Evolutionary conservation across 139 green algal species (phyloP).

Genomic region (Chlamydomonas asymmetrica): DNA sequence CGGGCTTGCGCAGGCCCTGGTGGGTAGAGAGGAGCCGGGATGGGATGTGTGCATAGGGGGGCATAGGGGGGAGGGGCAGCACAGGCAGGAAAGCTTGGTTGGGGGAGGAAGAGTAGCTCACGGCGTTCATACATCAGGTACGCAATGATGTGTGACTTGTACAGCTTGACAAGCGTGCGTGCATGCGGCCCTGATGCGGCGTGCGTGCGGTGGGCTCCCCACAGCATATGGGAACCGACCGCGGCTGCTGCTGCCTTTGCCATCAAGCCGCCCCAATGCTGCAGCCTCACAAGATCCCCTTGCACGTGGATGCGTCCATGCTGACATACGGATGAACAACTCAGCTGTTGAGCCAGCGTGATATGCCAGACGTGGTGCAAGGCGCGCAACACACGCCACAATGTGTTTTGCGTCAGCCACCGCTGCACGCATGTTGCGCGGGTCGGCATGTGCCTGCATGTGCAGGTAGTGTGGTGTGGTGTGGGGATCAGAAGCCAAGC

Average conservation of each 20-base stretch:
- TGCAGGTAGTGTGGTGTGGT: background rate
- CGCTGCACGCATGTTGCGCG: background rate
- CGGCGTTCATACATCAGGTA: no score
- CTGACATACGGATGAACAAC: no score
- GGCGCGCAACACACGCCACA: background rate
- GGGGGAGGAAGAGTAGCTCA: no score
- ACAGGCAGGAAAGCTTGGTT: background rate
- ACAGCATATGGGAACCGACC: no score
- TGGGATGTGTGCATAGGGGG: background rate
- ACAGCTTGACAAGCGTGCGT: background rate
- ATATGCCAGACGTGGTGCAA: background rate
- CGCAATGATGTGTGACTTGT: background rate
- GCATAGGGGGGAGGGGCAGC: background rate
- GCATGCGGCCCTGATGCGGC: background rate
- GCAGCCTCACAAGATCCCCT: no score
- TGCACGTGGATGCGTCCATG: no score
- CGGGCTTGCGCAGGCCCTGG: conserved; percentile 73
- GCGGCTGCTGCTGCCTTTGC: no score
- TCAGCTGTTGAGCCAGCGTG: no score
- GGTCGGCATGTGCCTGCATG: background rate
- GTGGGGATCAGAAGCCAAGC: conserved; percentile 59
- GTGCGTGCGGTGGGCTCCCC: no score
- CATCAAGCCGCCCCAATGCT: no score
- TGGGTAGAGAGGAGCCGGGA: background rate
- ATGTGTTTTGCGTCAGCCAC: background rate